Evolutionary conservation across 169 alveolate species (phyloP), one percentile per base, ranked within the genome.

Genomic region (Plasmodium adleri): DNA sequence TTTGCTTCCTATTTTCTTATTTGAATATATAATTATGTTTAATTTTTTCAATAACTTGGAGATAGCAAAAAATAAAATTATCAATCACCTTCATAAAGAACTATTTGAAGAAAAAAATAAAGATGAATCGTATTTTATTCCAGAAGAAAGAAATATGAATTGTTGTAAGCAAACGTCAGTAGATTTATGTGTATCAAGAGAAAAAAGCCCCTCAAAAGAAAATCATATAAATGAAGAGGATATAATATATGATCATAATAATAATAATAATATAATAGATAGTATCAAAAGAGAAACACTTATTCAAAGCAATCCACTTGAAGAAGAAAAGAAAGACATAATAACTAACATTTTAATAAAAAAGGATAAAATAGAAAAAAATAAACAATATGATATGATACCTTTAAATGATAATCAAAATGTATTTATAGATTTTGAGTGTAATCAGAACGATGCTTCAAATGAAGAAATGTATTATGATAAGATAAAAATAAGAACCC

Each of bases 11-110:
- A 5, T 39, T 39, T 6, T 39, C 7, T 39, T 39, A 39, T 5
- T 39, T 39, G 47, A 39, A 39, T 15, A 9, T 52, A 52, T n/a
- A 8, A 62, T 3, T 17, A 78, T 78, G 90, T 45, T 66, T 67
- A 67, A 78, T 32, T 78, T 78, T 20, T 47, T 64, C 59, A 59
- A 66, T 24, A 71, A 78, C 15, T 28, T 64, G 56, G 90, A 78
- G 22, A 12, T 66, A 39, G 71, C 90, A 24, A 78, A 78, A 64
- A 78, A 45, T 28, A 67, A 78, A 45, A 26, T 78, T 24, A 20
- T 78, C 1, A 67, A 67, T 28, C 64, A 70, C 13, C 49, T 78
- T 15, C 66, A 78, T 45, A 78, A 28, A 26, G 66, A 78, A 66
- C 56, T 78, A 56, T 20, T 60, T 52, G 22, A 60, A 10, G 24